Conservation (phyloP, 2,329 filamentous ascomycete genomes). For the Colletotrichum spinosum region DNA sequence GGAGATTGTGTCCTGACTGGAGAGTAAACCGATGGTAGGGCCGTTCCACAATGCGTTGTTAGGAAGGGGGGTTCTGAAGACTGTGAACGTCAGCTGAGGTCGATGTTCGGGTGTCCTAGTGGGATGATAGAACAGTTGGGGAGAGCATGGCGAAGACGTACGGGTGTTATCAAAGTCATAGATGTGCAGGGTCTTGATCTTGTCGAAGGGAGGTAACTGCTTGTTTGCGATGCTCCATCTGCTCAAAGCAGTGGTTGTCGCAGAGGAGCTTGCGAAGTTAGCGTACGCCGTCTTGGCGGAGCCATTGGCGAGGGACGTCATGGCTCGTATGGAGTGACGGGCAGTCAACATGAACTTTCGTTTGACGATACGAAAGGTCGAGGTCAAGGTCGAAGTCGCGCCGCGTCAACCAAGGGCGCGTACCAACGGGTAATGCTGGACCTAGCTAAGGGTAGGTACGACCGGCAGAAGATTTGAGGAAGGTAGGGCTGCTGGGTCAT, state of each 20-base stretch:
- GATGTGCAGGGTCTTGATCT: conserved; percentile 85
- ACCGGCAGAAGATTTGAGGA: neutral
- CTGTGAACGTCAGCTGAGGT: conserved; percentile 53
- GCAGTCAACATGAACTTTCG: conserved; percentile 38
- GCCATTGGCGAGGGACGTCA: conserved; percentile 39
- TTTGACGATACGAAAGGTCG: conserved; percentile 24
- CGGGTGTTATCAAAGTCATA: conserved; percentile 99
- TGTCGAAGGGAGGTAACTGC: conserved; percentile 71
- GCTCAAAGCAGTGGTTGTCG: conserved; percentile 80
- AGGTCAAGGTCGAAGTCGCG: conserved; percentile 22
- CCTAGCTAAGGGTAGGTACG: conserved; percentile 16
- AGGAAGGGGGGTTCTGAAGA: conserved; percentile 91
- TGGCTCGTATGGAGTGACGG: conserved; percentile 35
- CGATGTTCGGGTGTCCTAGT: conserved; percentile 25
- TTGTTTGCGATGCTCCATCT: conserved; percentile 86
- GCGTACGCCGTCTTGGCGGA: conserved; percentile 33
- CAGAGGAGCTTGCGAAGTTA: conserved; percentile 16
- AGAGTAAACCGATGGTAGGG: conserved; percentile 80
- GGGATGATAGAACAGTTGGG: neutral
- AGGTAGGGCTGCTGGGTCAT: conserved; percentile 28
- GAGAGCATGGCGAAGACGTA: conserved; percentile 47
- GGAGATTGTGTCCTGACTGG: conserved; percentile 79
- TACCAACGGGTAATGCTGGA: conserved; percentile 24
- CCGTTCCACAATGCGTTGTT: conserved; percentile 90
- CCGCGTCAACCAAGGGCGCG: conserved; percentile 18